A percentile compares a stretch with the other conserved stretches of the same genome.
phyloP scores from a whole-genome alignment of 805 yeast genomes.

The Saccharomycopsis fodiens region DNA sequence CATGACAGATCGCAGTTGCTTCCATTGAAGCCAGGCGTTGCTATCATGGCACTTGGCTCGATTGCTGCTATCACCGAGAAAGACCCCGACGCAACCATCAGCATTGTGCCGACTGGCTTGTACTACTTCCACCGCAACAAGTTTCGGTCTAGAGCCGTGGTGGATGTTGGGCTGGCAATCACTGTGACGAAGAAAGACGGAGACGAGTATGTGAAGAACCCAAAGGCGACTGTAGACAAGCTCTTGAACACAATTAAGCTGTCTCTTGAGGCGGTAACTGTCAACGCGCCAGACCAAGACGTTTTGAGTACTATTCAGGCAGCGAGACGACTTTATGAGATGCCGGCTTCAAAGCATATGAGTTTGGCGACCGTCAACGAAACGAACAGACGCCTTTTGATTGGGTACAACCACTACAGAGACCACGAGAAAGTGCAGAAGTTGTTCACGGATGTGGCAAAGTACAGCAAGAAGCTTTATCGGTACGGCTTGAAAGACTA shows the following conservation, averaged over 20 bases:
- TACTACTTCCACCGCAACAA: conserved; percentile 94
- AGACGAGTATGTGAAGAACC: conserved; percentile 53
- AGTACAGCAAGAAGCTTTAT: conserved; percentile 59
- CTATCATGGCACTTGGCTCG: conserved; percentile 96
- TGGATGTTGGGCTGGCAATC: conserved; percentile 89
- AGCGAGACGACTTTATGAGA: conserved; percentile 80
- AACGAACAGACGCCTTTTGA: conserved; percentile 78
- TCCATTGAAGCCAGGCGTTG: conserved; percentile 95
- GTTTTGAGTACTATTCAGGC: conserved; percentile 86
- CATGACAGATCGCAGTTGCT: conserved; percentile 89
- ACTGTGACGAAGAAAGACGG: conserved; percentile 57
- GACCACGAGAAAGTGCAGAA: conserved; percentile 60
- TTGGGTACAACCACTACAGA: conserved; percentile 70
- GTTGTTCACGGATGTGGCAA: conserved; percentile 54
- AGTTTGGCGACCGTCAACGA: conserved; percentile 84
- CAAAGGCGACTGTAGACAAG: conserved; percentile 65
- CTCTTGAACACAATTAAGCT: conserved; percentile 62
- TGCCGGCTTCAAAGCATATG: conserved; percentile 59
- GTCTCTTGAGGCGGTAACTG: conserved; percentile 78
- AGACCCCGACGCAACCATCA: conserved; percentile 62
- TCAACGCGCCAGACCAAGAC: conserved; percentile 82
- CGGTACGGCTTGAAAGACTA: conserved; percentile 59
- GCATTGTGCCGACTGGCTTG: conserved; percentile 95
- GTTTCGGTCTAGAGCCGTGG: conserved; percentile 89
- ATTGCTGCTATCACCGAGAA: conserved; percentile 41